Conservation (phyloP, 192 early-diverging fungal genomes). For the Coemansia sp. region DNA sequence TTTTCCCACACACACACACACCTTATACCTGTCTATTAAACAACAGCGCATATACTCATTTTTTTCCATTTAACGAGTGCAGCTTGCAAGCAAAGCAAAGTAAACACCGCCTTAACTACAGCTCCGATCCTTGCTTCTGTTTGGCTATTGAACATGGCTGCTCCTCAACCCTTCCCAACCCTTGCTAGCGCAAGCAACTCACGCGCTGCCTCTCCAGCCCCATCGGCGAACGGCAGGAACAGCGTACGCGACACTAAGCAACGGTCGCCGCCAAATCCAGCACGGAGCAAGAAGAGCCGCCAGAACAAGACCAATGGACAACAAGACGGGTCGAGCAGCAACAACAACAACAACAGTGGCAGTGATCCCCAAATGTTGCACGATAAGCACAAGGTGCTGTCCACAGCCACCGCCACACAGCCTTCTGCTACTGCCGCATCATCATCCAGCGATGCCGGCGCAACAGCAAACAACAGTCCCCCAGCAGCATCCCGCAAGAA, state of each 20-base stretch:
- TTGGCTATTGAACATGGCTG: slow-evolving; percentile 12
- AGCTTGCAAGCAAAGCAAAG: too few relatives aligned
- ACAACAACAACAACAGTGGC: neutral
- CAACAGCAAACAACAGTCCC: slow-evolving; percentile 5
- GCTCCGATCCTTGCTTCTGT: neutral
- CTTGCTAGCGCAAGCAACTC: slow-evolving; percentile 45
- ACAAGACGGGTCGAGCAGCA: neutral
- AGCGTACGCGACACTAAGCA: neutral
- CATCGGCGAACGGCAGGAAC: neutral
- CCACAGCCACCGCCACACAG: slow-evolving; percentile 1
- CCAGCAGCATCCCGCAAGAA: slow-evolving; percentile 1
- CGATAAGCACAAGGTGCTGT: slow-evolving; percentile 6
- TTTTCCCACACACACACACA: neutral
- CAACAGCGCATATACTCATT: neutral
- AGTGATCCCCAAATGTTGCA: neutral
- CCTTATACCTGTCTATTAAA: neutral
- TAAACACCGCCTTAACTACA: neutral
- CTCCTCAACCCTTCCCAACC: slow-evolving; percentile 30
- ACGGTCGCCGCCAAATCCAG: neutral
- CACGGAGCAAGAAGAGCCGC: slow-evolving; percentile 3
- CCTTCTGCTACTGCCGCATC: neutral
- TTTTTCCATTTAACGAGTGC: too few relatives aligned
- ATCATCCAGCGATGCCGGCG: neutral
- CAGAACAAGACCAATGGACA: neutral
- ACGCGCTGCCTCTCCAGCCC: slow-evolving; percentile 38